phyloP scores from a whole-genome alignment of 257 asterid genomes.

The Petrea volubilis region DNA sequence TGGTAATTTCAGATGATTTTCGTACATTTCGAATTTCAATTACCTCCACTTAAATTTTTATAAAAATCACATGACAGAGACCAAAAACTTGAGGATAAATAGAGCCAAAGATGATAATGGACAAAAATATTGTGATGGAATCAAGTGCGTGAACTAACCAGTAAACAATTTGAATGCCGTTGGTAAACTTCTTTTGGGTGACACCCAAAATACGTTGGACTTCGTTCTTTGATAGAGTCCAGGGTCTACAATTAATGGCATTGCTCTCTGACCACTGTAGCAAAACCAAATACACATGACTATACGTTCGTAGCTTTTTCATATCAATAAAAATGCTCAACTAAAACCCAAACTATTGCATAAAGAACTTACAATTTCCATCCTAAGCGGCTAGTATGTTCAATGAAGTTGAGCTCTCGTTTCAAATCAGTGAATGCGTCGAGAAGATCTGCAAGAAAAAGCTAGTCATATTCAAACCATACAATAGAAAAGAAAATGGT shows the following conservation, averaged over 20 bases:
- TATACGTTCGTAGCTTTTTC: neutral
- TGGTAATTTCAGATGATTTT: neutral
- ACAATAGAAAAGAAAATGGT: no score
- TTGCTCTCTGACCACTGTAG: slow-evolving; percentile 64
- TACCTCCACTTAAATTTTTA: neutral
- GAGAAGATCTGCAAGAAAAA: slow-evolving; percentile 70
- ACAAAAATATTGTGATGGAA: neutral
- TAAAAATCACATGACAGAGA: neutral
- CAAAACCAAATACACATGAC: slow-evolving; percentile 13
- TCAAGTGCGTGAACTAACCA: slow-evolving; percentile 51
- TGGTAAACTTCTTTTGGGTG: slow-evolving; percentile 63
- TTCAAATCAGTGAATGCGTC: slow-evolving; percentile 48
- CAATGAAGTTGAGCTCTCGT: slow-evolving; percentile 62
- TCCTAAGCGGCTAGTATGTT: slow-evolving; percentile 69
- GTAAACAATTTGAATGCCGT: slow-evolving; percentile 84
- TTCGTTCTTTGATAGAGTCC: slow-evolving; percentile 72
- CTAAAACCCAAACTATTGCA: neutral
- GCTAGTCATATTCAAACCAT: neutral
- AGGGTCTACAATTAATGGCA: slow-evolving; percentile 80
- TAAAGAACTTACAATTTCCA: slow-evolving; percentile 73
- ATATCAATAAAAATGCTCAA: neutral
- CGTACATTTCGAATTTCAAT: neutral
- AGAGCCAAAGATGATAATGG: neutral
- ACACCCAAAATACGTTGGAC: slow-evolving; percentile 64
- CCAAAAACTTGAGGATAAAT: neutral